These are phyloP conservation scores for Dryas alaskensis DNA, from an alignment of 306 rosid species.

Conservation along the genomic window DNA sequence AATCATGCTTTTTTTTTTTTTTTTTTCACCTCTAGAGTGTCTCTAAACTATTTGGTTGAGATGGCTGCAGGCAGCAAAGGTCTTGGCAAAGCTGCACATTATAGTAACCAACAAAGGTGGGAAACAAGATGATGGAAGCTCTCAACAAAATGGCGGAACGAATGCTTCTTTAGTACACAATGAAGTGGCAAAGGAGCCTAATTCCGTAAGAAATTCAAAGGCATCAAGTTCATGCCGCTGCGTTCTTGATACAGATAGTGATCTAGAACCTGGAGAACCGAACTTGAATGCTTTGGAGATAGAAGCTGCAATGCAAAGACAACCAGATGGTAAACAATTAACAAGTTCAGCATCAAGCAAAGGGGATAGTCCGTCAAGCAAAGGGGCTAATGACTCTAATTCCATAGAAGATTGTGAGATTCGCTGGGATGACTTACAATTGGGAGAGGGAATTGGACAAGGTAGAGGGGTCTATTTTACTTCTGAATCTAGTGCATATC, in stretches of 20 bases:
- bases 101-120: constrained; percentile 38
- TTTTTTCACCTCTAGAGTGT: not conserved
- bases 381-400: constrained; percentile 46
- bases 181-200: constrained; percentile 24
- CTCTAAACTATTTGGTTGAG: constrained; percentile 25
- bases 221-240: constrained; percentile 17
- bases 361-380: constrained; percentile 45
- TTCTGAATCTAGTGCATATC: not conserved
- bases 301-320: constrained; percentile 45
- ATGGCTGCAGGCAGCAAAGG: constrained; percentile 54
- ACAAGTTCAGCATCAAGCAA: constrained; percentile 33
- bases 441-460: constrained; percentile 68
- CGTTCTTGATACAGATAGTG: constrained; percentile 30
- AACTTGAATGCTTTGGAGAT: constrained; percentile 24
- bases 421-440: constrained; percentile 58
- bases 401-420: constrained; percentile 48
- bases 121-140: constrained; percentile 34
- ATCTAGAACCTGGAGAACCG: constrained; percentile 35
- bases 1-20: not conserved
- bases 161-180: constrained; percentile 30
- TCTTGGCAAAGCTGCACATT: constrained; percentile 46
- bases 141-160: constrained; percentile 21
- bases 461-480: constrained; percentile 33
- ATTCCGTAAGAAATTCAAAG: constrained; percentile 29
- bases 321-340: constrained; percentile 31